Evolutionary conservation across 805 yeast genomes (phyloP).

Genomic region (Danielia oregonensis): DNA sequence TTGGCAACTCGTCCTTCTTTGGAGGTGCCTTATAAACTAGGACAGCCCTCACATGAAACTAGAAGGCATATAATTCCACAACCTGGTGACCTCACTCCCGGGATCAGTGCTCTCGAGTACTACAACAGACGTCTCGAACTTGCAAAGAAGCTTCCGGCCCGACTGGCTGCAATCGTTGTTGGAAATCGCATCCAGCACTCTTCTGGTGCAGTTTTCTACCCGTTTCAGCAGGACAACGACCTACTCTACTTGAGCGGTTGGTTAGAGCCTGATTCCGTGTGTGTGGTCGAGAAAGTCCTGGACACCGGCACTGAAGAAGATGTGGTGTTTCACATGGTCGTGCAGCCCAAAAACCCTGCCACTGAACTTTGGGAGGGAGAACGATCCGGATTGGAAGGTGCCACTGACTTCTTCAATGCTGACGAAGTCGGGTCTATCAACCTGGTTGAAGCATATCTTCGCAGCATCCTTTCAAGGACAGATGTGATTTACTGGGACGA

Average conservation of each 20-base stretch:
- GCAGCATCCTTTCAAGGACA: conserved; percentile 45
- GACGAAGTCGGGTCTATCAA: conserved; percentile 62
- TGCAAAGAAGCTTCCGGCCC: conserved; percentile 52
- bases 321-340: conserved; percentile 69
- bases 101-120: conserved; percentile 81
- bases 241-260: conserved; percentile 86
- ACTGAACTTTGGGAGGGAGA: conserved; percentile 95
- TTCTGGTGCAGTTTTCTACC: conserved; percentile 87
- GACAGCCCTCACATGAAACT: conserved; percentile 87
- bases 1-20: conserved; percentile 23
- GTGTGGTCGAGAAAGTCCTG: conserved; percentile 59
- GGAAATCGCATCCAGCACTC: conserved; percentile 75
- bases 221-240: conserved; percentile 90
- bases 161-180: conserved; percentile 67
- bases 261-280: conserved; percentile 82
- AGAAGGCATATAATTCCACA: conserved; percentile 67
- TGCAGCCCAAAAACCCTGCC: conserved; percentile 74
- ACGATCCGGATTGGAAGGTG: conserved; percentile 84
- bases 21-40: conserved; percentile 44
- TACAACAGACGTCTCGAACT: conserved; percentile 64
- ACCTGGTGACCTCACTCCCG: conserved; percentile 83
- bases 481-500: conserved; percentile 57
- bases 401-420: conserved; percentile 79
- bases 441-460: conserved; percentile 40
- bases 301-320: conserved; percentile 45